Evolutionary conservation across 1,139 yeast species (phyloP), one percentile per base, ranked within the genome.

Genomic region (Nakaseomyces nivariensis): DNA sequence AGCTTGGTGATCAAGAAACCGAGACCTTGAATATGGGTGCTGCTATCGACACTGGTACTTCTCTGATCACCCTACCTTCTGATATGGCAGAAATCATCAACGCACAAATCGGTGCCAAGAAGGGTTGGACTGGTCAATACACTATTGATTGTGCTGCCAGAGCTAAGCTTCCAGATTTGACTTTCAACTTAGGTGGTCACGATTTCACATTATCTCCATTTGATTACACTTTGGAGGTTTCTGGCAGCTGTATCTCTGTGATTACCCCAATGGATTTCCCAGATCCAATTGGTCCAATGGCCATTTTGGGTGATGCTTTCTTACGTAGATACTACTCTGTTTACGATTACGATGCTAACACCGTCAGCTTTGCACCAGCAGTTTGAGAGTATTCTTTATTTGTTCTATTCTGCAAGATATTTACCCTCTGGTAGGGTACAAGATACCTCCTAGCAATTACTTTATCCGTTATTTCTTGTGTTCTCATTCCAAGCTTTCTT

Each of bases 231-330:
- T 77, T 92, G 69, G 97, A 92, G 70, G 85, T 87, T 47, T 79
- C 95, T 55, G 97, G 97, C 34, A 79, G 95, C 44, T 92, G 98
- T 77, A 85, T 90, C 62, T 88, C 97, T 51, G 95, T 95, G 7
- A 87, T 92, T 74, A 89, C 96, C 33, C 95, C 96, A 61, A 81
- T 92, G 90, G 98, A 92, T 68, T 82, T 92, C 81, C 97, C 97
- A 48, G 87, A 82, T 60, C 97, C 97, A 56, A 83, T 90, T 62
- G 97, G 97, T 52, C 97, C 96, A 58, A 72, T 92, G 72, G 95
- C 97, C 53, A 90, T 92, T 65, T 74, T 92, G 60, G 98, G 98
- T 67, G 98, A 92, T 67, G 94, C 97, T 17, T 92, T 92, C 84
- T 79, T 92, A 72, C 87, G 98, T 76, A 85, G 77, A 67, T 90